Evolutionary conservation across 2,329 filamentous ascomycete species (phyloP).

Genomic region (Saccharata proteae): DNA sequence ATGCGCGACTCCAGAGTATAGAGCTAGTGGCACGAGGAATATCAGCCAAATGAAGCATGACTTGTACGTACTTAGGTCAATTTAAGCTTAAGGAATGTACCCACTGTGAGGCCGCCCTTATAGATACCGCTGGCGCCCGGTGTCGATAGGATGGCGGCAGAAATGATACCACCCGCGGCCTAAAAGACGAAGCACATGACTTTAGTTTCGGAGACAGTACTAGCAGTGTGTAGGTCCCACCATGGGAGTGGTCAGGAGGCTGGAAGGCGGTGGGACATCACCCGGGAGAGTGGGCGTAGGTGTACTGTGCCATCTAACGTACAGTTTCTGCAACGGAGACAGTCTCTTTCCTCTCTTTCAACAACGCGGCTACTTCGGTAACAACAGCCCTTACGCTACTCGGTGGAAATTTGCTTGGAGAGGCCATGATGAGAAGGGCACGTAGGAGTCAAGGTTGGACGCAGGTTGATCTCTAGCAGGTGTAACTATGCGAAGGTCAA

Average conservation of each 20-base stretch:
- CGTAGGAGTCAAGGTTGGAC: too few relatives aligned
- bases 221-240: too few relatives aligned
- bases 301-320: conserved; percentile 13
- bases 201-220: too few relatives aligned
- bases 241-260: too few relatives aligned
- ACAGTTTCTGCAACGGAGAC: conserved; percentile 51
- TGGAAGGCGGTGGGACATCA: too few relatives aligned
- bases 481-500: too few relatives aligned
- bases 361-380: conserved; percentile 38
- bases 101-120: conserved; percentile 36
- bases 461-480: too few relatives aligned
- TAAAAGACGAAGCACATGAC: conserved; percentile 18
- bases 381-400: conserved; percentile 30
- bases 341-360: conserved; percentile 44
- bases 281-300: too few relatives aligned
- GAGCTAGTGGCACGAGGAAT: conserved; percentile 24
- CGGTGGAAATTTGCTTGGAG: conserved; percentile 34
- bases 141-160: conserved; percentile 43
- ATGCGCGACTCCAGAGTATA: conserved; percentile 48
- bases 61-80: neutral
- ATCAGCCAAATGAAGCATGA: neutral
- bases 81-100: neutral
- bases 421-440: too few relatives aligned
- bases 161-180: conserved; percentile 52
- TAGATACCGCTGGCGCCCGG: conserved; percentile 48